A percentile compares a stretch with the other conserved stretches of the same genome.
These are phyloP conservation scores for Penicillium verrucosum DNA, from an alignment of 2,329 filamentous ascomycete species.

Conservation along the genomic window DNA sequence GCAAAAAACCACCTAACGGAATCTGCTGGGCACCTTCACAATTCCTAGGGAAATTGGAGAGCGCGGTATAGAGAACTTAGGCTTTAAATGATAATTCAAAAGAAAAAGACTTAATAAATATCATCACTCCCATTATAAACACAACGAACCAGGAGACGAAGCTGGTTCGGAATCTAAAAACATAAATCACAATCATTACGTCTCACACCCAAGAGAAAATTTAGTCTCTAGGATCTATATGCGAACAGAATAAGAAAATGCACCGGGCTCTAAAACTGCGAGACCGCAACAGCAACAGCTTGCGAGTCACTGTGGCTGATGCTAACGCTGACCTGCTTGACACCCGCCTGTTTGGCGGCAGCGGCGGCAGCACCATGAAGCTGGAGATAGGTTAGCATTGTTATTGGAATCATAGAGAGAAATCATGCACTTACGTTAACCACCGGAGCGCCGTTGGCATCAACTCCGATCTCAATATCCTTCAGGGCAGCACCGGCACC, in stretches of 20 bases:
- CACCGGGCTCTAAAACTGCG: conserved; percentile 58
- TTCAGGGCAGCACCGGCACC: conserved; percentile 86
- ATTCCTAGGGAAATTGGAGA: too few relatives aligned
- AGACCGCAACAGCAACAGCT: conserved; percentile 89
- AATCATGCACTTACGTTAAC: conserved; percentile 67
- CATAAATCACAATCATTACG: conserved; percentile 30
- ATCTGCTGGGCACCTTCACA: too few relatives aligned
- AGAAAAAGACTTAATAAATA: conserved; percentile 15
- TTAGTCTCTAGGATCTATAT: conserved; percentile 10
- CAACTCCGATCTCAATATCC: conserved; percentile 88
- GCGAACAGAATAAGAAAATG: conserved; percentile 10
- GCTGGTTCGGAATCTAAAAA: conserved; percentile 20
- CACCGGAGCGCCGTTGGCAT: conserved; percentile 75
- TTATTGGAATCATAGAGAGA: not conserved
- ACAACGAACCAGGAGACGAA: conserved; percentile 27
- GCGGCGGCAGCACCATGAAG: conserved; percentile 79
- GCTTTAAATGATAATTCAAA: not conserved
- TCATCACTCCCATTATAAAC: conserved; percentile 29
- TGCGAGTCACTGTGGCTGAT: conserved; percentile 95
- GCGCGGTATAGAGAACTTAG: not conserved
- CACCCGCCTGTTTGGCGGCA: conserved; percentile 79
- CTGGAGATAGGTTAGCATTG: conserved; percentile 48
- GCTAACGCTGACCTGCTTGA: conserved; percentile 85
- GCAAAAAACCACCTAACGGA: too few relatives aligned
- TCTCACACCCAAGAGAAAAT: conserved; percentile 15